Conservation (phyloP, 805 yeast genomes). For the Kodamaea leandrae region DNA sequence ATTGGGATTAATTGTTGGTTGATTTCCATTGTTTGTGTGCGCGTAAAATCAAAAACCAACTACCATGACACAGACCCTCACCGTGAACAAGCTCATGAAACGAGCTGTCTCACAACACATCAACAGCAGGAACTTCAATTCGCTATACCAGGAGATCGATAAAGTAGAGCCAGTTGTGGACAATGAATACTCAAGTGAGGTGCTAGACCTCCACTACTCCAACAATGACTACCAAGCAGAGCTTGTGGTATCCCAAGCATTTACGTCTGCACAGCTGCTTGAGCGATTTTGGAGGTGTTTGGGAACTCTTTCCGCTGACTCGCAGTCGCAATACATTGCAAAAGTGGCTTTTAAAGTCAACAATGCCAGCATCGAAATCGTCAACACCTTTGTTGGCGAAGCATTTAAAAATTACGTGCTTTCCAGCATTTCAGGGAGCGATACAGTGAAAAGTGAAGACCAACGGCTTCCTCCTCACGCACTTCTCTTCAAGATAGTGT, state of each 20-base stretch:
- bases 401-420: slow-evolving; percentile 14
- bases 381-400: slow-evolving; percentile 11
- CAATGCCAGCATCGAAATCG: slow-evolving; percentile 4
- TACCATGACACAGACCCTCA: slow-evolving; percentile 6
- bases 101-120: slow-evolving; percentile 20
- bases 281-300: slow-evolving; percentile 25
- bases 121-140: slow-evolving; percentile 24
- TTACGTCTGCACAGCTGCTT: slow-evolving; percentile 17
- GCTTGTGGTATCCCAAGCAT: slow-evolving; percentile 20
- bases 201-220: slow-evolving; percentile 20
- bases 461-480: background rate
- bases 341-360: slow-evolving; percentile 1
- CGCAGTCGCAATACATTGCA: slow-evolving; percentile 16
- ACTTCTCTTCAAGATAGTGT: background rate
- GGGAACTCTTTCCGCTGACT: slow-evolving; percentile 7
- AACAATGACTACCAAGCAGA: slow-evolving; percentile 12
- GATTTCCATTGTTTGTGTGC: too few species aligned
- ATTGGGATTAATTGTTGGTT: too few species aligned
- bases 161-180: slow-evolving; percentile 18
- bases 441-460: background rate
- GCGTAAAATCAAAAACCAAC: too few species aligned
- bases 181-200: slow-evolving; percentile 23
- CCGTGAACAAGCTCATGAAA: slow-evolving; percentile 18
- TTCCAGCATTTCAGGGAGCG: background rate
- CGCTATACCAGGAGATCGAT: slow-evolving; percentile 29